Evolutionary conservation across 2,329 filamentous ascomycete species (phyloP).

Genomic region (Graphium sp.): DNA sequence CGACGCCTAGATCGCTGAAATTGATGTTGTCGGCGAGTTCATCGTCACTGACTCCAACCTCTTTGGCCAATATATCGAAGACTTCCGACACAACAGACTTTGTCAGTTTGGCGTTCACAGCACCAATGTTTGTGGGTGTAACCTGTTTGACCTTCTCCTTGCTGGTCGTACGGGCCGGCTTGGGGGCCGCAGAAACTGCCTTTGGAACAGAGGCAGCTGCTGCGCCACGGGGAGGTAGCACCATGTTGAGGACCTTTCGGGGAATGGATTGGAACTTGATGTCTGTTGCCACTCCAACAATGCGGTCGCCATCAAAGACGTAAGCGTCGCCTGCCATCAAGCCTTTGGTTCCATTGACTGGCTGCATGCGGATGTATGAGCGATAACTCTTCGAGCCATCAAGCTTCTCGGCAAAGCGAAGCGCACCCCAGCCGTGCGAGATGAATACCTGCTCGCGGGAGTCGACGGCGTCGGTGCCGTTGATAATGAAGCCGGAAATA

Average conservation of each 20-base stretch:
- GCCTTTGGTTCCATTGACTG: constrained; percentile 28
- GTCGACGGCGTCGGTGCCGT: constrained; percentile 37
- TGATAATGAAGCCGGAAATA: constrained; percentile 44
- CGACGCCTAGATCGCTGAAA: constrained; percentile 40
- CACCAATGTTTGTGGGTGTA: constrained; percentile 25
- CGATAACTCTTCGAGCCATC: constrained; percentile 29
- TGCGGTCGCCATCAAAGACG: constrained; percentile 31
- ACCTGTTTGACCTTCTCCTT: constrained; percentile 27
- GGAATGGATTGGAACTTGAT: constrained; percentile 53
- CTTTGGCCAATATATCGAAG: constrained; percentile 36
- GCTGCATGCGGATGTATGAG: constrained; percentile 41
- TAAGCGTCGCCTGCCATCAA: constrained; percentile 33
- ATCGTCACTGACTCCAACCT: constrained; percentile 34
- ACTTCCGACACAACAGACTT: constrained; percentile 21
- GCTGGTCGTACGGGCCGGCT: constrained; percentile 12
- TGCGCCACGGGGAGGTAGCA: constrained; percentile 42
- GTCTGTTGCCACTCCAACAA: constrained; percentile 31
- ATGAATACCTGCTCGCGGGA: constrained; percentile 38
- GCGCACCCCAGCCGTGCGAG: constrained; percentile 40
- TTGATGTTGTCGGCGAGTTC: constrained; percentile 38
- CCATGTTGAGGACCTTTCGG: constrained; percentile 46
- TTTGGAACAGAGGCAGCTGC: constrained; percentile 16
- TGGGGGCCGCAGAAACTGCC: constrained; percentile 15
- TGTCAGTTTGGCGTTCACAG: constrained; percentile 33
- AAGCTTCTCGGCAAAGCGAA: constrained; percentile 30